Evolutionary conservation across 176 grass and related monocot genomes (phyloP), one percentile per base, ranked within the genome.

Genomic region (Luzula sylvatica): DNA sequence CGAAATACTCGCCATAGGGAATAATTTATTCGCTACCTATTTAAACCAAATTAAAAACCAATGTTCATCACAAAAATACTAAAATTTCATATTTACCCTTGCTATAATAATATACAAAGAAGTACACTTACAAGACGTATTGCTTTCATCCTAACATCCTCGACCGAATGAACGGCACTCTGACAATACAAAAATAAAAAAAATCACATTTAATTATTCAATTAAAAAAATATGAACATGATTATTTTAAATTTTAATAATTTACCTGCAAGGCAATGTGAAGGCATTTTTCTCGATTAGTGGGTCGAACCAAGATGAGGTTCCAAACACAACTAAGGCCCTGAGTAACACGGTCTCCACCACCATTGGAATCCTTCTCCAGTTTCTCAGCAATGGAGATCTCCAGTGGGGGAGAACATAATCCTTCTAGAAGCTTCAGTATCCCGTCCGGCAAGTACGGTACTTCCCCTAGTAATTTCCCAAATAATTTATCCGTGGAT

Each of bases 1-100:
- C 11, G 83, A 95, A 78, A 88, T 82, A 78, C 79, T 85, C 65
- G 76, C 23, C 70, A 88, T 76, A 2, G 89, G 76, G 69, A 84
- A 95, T 71, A 95, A 52, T 50, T 88, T 95, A 78, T 95, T 95
- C 78, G 89, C 89, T 68, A 95, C 80, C 89, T 95, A 53, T 57
- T 21, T 11, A 65, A 53, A 5, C 16, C 23, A n/a, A 22, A 56
- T 53, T n/a, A 44, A 53, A 15, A 86, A 69, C 53, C 7, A 15
- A 65, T 58, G 30, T 65, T 53, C 25, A 38, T 24, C 29, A 19
- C 26, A 23, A 53, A 15, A 19, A 16, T 63, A 38, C 1, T 65
- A 55, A n/a, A 74, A 42, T 45, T 61, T 27, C 50, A 23, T 16
- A 51, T 51, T 15, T 29, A 59, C 15, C 48, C 13, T 24, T 23